Conservation (phyloP, 2,329 filamentous ascomycete genomes). For the Microascus cirrosus region DNA sequence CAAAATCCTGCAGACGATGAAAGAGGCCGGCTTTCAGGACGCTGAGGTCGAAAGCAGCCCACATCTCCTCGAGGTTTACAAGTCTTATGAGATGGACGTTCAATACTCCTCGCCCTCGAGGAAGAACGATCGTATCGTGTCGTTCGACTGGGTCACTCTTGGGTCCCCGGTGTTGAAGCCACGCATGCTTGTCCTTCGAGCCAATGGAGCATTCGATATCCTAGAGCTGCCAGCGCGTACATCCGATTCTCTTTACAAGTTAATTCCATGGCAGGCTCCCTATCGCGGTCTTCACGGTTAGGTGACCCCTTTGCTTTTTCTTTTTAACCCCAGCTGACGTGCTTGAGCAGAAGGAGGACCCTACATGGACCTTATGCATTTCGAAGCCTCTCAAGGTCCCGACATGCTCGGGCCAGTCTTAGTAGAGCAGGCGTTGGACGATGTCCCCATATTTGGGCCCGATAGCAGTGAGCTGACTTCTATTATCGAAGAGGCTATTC, state of each 20-base stretch:
- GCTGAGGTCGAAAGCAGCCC: constrained; percentile 1
- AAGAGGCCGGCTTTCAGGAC: constrained; percentile 34
- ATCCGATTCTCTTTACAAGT: constrained; percentile 45
- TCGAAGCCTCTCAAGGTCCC: constrained; percentile 41
- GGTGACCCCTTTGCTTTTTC: constrained; percentile 3
- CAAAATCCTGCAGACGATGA: constrained; percentile 47
- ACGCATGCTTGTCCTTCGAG: constrained; percentile 47
- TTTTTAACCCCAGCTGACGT: not conserved
- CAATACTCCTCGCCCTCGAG: constrained; percentile 38
- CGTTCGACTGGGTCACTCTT: constrained; percentile 57
- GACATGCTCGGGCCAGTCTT: constrained; percentile 43
- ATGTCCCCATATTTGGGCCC: constrained; percentile 45
- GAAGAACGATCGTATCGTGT: constrained; percentile 51
- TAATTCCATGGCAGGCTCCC: constrained; percentile 50
- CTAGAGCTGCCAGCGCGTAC: constrained; percentile 49
- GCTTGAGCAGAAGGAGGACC: constrained; percentile 1
- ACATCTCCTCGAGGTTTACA: constrained; percentile 47
- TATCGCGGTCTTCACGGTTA: constrained; percentile 45
- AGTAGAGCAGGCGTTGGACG: constrained; percentile 38
- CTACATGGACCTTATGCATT: constrained; percentile 34
- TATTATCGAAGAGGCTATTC: constrained; percentile 27
- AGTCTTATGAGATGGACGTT: constrained; percentile 51
- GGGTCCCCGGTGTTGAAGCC: constrained; percentile 43
- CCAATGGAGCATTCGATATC: constrained; percentile 50
- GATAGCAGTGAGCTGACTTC: constrained; percentile 30